Base-by-base conservation (phyloP, 1,284 basidiomycete genomes). In the Heterobasidion occidentale region DNA sequence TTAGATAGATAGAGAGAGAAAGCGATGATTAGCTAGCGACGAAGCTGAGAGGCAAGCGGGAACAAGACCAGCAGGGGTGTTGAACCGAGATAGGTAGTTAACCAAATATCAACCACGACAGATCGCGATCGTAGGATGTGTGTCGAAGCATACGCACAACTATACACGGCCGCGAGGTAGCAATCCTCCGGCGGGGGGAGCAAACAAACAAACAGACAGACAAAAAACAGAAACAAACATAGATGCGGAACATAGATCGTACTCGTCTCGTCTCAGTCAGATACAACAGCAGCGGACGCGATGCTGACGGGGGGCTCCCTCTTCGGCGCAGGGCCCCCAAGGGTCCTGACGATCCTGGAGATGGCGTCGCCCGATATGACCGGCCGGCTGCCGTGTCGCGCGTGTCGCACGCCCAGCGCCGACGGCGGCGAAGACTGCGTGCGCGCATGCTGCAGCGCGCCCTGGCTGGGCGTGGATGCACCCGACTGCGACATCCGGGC, bases 281-380 rank as follows among this genome's bases (percentile, higher is more conserved):
- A 42, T n/a, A 42, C 38, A n/a, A n/a, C 12, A 11, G 38, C 11
- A 8, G 38, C 38, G 38, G 38, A 42, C 3, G n/a, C 38, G n/a
- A n/a, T n/a, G 38, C 12, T n/a, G 38, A 42, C 38, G 38, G 38
- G 38, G 3, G 57, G 55, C 52, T 67, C 65, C 35, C 63, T 64
- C 58, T 63, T 67, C 35, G 62, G 57, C 9, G 56, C 64, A 15
- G 53, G n/a, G 33, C 53, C 53, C 3, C 76, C 83, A 49, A 89
- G 80, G 4, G 83, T 81, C 60, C 78, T 74, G 33, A 79, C 81
- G 36, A 90, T 67, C 56, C 75, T 74, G 9, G 86, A 82, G 45
- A 88, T 77, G 2, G 86, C 87, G 53, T 82, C 84, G 14, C 74
- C 81, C 7, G 83, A 85, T 61, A 90, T 77, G 46, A 89, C 75